Conservation (phyloP, 2,329 filamentous ascomycete genomes). For the Aspergillus alliaceus region DNA sequence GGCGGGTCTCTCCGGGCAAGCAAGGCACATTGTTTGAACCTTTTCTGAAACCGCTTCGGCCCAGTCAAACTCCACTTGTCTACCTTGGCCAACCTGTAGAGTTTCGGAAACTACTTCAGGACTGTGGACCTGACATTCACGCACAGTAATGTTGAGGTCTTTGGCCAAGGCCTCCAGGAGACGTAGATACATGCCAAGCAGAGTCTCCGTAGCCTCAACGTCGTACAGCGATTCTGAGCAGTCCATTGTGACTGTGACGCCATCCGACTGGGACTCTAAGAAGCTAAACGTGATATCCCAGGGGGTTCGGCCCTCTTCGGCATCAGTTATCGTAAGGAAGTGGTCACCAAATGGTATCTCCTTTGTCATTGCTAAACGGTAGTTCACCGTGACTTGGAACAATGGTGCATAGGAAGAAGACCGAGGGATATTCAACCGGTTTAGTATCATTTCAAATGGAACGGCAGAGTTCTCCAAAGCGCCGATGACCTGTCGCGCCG, state of each 20-base stretch:
- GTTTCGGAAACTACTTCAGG: not conserved
- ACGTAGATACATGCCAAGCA: not conserved
- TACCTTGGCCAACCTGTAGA: not conserved
- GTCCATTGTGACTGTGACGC: not conserved
- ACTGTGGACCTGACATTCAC: not conserved
- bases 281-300: constrained; percentile 5
- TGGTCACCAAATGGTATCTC: constrained; percentile 1
- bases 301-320: not conserved
- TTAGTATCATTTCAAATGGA: constrained; percentile 4
- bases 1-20: not conserved
- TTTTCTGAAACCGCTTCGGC: not conserved
- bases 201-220: not conserved
- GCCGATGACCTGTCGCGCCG: not conserved
- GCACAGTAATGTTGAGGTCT: not conserved
- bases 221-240: constrained; percentile 4
- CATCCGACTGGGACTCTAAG: not conserved
- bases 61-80: not conserved
- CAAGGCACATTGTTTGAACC: not conserved
- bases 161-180: not conserved
- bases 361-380: constrained; percentile 4
- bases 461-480: constrained; percentile 2
- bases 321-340: not conserved
- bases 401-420: not conserved
- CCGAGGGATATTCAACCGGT: not conserved
- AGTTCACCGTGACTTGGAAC: constrained; percentile 10